Percentiles rank a stretch among this genome's conserved stretches.
Evolutionary conservation across 2,329 filamentous ascomycete genomes (phyloP).

Genomic region (Arachnomyces sp.): DNA sequence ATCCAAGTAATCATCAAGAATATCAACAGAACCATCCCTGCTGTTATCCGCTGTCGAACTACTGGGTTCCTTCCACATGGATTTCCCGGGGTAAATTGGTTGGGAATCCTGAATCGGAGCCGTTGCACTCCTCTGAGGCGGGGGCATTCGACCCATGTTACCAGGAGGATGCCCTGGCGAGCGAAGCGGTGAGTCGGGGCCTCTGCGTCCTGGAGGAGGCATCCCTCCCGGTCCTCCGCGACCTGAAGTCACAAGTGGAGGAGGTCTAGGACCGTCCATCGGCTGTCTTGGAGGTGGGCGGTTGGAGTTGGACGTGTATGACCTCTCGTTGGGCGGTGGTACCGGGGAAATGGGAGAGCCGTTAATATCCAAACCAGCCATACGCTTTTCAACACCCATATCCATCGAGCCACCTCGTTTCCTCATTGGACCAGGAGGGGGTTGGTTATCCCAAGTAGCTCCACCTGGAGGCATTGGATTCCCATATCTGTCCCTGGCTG

Average conservation of each 20-base stretch:
- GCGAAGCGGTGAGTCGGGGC: slow-evolving; percentile 4
- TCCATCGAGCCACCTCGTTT: slow-evolving; percentile 28
- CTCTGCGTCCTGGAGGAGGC: slow-evolving; percentile 1
- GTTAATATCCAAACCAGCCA: slow-evolving; percentile 34
- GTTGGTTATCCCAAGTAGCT: slow-evolving; percentile 43
- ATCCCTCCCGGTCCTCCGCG: too few relatives aligned
- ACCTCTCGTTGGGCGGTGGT: slow-evolving; percentile 19
- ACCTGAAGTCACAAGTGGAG: neutral
- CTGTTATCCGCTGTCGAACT: slow-evolving; percentile 8
- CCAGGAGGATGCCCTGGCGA: slow-evolving; percentile 12
- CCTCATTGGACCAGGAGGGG: slow-evolving; percentile 34
- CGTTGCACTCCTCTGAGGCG: slow-evolving; percentile 30
- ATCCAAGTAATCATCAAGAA: slow-evolving; percentile 45
- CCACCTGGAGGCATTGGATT: slow-evolving; percentile 31
- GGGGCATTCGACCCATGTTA: slow-evolving; percentile 21
- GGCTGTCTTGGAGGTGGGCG: slow-evolving; percentile 24
- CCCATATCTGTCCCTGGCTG: slow-evolving; percentile 20
- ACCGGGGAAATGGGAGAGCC: slow-evolving; percentile 19
- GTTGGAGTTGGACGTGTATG: slow-evolving; percentile 33
- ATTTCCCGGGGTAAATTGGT: slow-evolving; percentile 29
- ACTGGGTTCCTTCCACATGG: slow-evolving; percentile 25
- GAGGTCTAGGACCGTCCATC: slow-evolving; percentile 3
- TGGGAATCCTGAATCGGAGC: slow-evolving; percentile 23
- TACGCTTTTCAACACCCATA: slow-evolving; percentile 28
- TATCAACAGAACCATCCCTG: slow-evolving; percentile 28